Evolutionary conservation across 805 yeast genomes (phyloP).

Genomic region (Lipomyces starkeyi): DNA sequence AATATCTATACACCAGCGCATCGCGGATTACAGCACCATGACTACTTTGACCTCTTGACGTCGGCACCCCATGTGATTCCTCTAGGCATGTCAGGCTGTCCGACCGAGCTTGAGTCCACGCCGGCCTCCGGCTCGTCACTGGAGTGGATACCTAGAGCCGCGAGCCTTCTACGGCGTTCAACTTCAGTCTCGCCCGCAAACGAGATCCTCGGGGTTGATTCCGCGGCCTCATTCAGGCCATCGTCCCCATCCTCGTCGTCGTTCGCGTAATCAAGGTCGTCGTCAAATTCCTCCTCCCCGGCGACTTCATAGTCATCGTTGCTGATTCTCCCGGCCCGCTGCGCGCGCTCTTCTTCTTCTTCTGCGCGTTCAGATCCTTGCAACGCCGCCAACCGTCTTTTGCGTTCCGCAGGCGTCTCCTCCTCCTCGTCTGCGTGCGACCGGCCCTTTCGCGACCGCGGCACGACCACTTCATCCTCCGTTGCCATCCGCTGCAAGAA

Average conservation of each 20-base stretch:
- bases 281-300: slow-evolving; percentile 16
- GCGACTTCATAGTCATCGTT: slow-evolving; percentile 39
- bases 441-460: slow-evolving; percentile 19
- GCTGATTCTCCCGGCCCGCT: slow-evolving; percentile 30
- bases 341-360: slow-evolving; percentile 42
- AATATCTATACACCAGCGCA: not conserved
- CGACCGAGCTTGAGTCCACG: slow-evolving; percentile 1
- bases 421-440: slow-evolving; percentile 36
- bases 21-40: not conserved
- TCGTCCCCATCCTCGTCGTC: slow-evolving; percentile 40
- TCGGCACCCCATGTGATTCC: slow-evolving; percentile 33
- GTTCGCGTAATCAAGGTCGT: slow-evolving; percentile 38
- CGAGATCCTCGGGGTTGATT: slow-evolving; percentile 28
- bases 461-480: slow-evolving; percentile 42
- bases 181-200: slow-evolving; percentile 62
- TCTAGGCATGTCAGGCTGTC: slow-evolving; percentile 12
- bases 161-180: slow-evolving; percentile 66
- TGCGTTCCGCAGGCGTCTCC: slow-evolving; percentile 39
- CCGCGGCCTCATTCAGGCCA: slow-evolving; percentile 15
- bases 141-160: slow-evolving; percentile 46
- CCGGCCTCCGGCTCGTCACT: slow-evolving; percentile 24
- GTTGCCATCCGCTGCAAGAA: slow-evolving; percentile 35
- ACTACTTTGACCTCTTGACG: slow-evolving; percentile 24
- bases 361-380: slow-evolving; percentile 39
- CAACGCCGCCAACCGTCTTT: slow-evolving; percentile 37